Evolutionary conservation across 495 filamentous ascomycete genomes (phyloP).

Genomic region (Podospora conica): DNA sequence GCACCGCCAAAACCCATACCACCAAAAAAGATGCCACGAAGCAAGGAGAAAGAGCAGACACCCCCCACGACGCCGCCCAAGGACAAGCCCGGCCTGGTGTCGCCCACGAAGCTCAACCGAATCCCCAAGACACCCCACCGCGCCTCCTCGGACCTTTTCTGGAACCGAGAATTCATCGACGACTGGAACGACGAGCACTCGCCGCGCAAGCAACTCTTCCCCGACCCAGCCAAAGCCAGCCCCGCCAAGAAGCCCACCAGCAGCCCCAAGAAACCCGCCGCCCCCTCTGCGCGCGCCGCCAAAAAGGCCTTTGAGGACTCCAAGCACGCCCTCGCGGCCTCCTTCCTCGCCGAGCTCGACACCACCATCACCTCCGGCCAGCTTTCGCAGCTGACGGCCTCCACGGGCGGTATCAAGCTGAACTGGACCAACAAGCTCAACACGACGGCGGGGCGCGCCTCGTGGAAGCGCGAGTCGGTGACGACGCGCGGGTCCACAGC

Average conservation of each 20-base stretch:
- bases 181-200: constrained; percentile 80
- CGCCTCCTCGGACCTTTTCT: constrained; percentile 71
- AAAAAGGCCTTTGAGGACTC: constrained; percentile 60
- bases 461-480: constrained; percentile 63
- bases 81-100: constrained; percentile 22
- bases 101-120: constrained; percentile 33
- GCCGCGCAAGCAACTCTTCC: constrained; percentile 50
- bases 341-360: constrained; percentile 73
- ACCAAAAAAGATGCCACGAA: neutral
- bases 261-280: constrained; percentile 40
- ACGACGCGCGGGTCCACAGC: constrained; percentile 9
- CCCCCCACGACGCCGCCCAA: constrained; percentile 26
- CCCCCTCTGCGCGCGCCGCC: constrained; percentile 23
- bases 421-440: constrained; percentile 80
- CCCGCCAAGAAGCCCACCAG: constrained; percentile 42
- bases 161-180: constrained; percentile 68
- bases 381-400: constrained; percentile 51
- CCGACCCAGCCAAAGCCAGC: constrained; percentile 23
- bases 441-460: constrained; percentile 81
- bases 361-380: constrained; percentile 54
- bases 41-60: constrained; percentile 7
- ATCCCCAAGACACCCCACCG: constrained; percentile 46
- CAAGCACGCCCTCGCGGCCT: constrained; percentile 60
- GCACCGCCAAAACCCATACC: neutral
- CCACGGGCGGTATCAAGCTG: constrained; percentile 71